Percentiles rank a stretch among this genome's conserved stretches.
Evolutionary conservation across 306 rosid genomes (phyloP).

Genomic region (Inga laurina): DNA sequence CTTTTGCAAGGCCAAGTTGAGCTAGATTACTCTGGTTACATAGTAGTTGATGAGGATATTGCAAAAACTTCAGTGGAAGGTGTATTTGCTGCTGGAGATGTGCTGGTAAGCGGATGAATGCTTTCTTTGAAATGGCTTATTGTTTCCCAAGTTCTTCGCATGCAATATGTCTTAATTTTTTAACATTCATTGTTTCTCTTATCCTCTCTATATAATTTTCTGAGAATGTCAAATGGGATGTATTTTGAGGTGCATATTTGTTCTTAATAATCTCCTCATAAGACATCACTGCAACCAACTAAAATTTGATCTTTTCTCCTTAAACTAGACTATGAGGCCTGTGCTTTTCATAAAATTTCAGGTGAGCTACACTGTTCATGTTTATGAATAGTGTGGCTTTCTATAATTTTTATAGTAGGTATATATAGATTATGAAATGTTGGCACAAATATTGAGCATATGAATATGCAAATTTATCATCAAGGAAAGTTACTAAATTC

Average conservation of each 20-base stretch:
- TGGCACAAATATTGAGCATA: not conserved
- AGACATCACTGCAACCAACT: not conserved
- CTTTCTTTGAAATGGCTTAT: not conserved
- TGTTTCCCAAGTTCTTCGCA: conserved; percentile 9
- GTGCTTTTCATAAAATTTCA: not conserved
- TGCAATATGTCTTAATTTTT: not conserved
- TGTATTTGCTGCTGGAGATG: conserved; percentile 70
- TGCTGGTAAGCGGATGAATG: conserved; percentile 50
- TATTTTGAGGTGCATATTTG: not conserved
- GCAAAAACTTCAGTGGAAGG: conserved; percentile 67
- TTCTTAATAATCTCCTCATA: not conserved
- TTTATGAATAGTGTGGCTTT: not conserved
- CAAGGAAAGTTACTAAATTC: not conserved
- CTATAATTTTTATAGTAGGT: not conserved
- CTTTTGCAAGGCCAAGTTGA: conserved; percentile 67
- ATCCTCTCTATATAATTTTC: not conserved
- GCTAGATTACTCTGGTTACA: conserved; percentile 61
- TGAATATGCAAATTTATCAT: not conserved
- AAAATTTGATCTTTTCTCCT: not conserved
- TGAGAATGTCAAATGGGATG: conserved; percentile 15
- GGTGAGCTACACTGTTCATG: not conserved
- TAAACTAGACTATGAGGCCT: not conserved
- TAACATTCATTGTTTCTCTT: not conserved
- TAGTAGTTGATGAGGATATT: conserved; percentile 53
- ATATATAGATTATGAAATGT: not conserved